A percentile compares a stretch with the other conserved stretches of the same genome.
Conservation (phyloP, 176 grass and related monocot genomes). For the Triticum monococcum region DNA sequence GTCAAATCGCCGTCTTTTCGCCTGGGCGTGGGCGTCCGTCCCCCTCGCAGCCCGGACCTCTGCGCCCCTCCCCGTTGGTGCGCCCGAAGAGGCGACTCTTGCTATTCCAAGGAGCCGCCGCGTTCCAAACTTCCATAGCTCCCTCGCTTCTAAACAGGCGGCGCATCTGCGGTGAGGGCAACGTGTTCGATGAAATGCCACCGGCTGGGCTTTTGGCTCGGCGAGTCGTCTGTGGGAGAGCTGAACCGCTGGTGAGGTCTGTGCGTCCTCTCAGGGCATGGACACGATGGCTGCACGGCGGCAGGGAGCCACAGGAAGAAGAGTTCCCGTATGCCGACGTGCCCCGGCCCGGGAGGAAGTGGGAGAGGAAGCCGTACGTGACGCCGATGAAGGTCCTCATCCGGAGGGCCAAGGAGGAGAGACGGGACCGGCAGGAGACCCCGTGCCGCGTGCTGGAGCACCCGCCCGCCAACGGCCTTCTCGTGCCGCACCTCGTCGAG, state of each 20-base stretch:
- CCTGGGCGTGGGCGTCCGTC: not conserved
- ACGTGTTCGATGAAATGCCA: slow-evolving; percentile 24
- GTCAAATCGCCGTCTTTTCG: not conserved
- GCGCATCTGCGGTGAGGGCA: not conserved
- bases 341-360: slow-evolving; percentile 50
- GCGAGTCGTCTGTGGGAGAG: not conserved
- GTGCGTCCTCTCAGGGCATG: not conserved
- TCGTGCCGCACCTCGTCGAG: slow-evolving; percentile 44
- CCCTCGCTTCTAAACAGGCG: not conserved
- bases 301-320: not conserved
- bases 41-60: not conserved
- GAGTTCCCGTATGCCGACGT: slow-evolving; percentile 39
- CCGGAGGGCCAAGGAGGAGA: slow-evolving; percentile 61
- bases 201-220: not conserved
- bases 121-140: not conserved
- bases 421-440: slow-evolving; percentile 37
- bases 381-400: slow-evolving; percentile 69
- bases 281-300: not conserved
- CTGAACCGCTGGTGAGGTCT: not conserved
- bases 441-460: slow-evolving; percentile 62
- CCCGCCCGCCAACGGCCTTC: slow-evolving; percentile 57
- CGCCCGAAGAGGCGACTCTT: not conserved
- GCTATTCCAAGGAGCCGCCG: not conserved
- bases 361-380: slow-evolving; percentile 63
- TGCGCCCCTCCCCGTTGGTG: not conserved